Base-by-base conservation (phyloP, 75 land plant genomes). In the Pinus albicaulis region DNA sequence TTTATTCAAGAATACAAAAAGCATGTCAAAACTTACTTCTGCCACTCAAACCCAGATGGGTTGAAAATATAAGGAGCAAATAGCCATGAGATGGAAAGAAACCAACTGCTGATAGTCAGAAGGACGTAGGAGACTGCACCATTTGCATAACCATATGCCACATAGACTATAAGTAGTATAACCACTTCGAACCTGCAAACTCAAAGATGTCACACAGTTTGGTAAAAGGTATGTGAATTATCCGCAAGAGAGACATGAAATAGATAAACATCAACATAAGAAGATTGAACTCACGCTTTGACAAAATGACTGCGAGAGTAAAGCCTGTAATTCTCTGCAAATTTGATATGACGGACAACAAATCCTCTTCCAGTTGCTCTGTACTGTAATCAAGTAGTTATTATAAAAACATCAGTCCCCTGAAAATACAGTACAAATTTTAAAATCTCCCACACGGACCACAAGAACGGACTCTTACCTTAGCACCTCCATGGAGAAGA, bases 11-110 rank as follows among this genome's bases (percentile, higher is more conserved):
- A 38, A 31, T 12, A 68, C 17, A 2, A 20, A 53, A 52, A 20
- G 22, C 7, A 8, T 53, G 26, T 66, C 25, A 57, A 24, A 57
- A 82, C 92, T 82, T 90, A 96, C 99, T 97, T 97, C 81, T 95
- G 98, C 99, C 99, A 97, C 76, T 97, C 99, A 84, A 97, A 97
- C 5, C 99, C 99, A 64, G 99, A 91, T 0, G 99, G 99, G 71
- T 97, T 97, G 74, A 97, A 97, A 53, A 97, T 86, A 60, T 92
- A 97, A 12, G 99, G 99, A 34, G 99, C 99, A 89, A 88, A 97
- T 23, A 97, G 91, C 98, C 98, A 97, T 11, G 99, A 97, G 38
- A 97, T 61, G 23, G 92, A 93, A 31, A 97, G 86, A 78, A 95
- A 92, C 99, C 99, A 97, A 84, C 94, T 94, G 76, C 95, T 92